These are phyloP conservation scores for Marasmius fiardii DNA, from an alignment of 1,284 basidiomycete species.

Conservation along the genomic window DNA sequence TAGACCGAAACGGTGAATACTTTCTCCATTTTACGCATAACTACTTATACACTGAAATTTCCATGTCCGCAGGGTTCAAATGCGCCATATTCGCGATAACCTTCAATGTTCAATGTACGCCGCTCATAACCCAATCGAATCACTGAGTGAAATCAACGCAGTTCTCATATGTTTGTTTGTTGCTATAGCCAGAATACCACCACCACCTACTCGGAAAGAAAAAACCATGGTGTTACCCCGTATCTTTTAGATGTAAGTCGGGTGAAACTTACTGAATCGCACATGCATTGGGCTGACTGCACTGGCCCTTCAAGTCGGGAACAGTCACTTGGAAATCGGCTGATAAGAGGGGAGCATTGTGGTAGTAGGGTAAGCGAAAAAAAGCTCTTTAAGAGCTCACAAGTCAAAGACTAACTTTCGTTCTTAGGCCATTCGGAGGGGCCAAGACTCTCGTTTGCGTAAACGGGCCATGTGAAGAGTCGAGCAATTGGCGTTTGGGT, in stretches of 20 bases:
- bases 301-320: conserved; percentile 26
- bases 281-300: conserved; percentile 22
- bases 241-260: conserved; percentile 16
- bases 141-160: conserved; percentile 21
- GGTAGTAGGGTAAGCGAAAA: not conserved
- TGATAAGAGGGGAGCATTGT: conserved; percentile 13
- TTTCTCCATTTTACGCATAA: too few relatives aligned
- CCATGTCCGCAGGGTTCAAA: too few relatives aligned
- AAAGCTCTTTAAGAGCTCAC: not conserved
- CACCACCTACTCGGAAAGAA: not conserved
- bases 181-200: conserved; percentile 9
- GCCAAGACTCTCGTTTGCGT: conserved; percentile 29
- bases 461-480: conserved; percentile 31
- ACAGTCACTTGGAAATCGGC: conserved; percentile 33
- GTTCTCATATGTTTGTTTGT: conserved; percentile 21
- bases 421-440: conserved; percentile 30
- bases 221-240: conserved; percentile 20
- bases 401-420: conserved; percentile 24
- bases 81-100: too few relatives aligned
- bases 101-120: too few relatives aligned
- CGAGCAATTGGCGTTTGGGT: conserved; percentile 29
- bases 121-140: not conserved
- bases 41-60: too few relatives aligned
- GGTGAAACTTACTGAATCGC: conserved; percentile 30
- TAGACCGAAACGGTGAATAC: too few relatives aligned